These are phyloP conservation scores for Fusarium sp. DNA, from an alignment of 2,329 filamentous ascomycete species.

Conservation along the genomic window DNA sequence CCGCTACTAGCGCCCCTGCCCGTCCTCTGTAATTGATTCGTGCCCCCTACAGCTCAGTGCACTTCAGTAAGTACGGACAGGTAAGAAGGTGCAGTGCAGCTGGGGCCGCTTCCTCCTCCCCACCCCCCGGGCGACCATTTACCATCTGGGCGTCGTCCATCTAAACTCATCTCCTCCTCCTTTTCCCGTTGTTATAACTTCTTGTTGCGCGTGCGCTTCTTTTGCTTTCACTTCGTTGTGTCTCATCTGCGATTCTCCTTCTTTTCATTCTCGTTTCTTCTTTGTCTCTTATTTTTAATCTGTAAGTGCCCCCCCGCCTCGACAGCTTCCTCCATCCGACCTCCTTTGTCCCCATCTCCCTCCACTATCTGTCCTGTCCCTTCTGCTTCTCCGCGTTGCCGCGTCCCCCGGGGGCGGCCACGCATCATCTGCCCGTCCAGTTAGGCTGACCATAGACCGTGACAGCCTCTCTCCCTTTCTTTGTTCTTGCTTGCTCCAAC, in stretches of 20 bases:
- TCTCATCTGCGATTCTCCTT: conserved; percentile 34
- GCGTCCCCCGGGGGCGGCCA: conserved; percentile 8
- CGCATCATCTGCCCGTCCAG: conserved; percentile 2
- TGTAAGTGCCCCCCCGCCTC: conserved; percentile 29
- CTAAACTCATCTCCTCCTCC: conserved; percentile 38
- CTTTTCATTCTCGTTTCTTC: conserved; percentile 7
- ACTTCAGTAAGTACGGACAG: neutral
- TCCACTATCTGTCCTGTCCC: conserved; percentile 32
- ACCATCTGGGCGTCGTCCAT: conserved; percentile 18
- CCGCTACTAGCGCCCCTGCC: neutral
- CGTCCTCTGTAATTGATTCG: conserved; percentile 30
- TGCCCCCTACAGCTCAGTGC: conserved; percentile 30
- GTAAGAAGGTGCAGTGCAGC: neutral
- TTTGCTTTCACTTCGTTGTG: conserved; percentile 34
- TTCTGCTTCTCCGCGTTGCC: conserved; percentile 34
- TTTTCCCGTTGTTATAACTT: conserved; percentile 37
- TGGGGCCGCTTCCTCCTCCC: conserved; percentile 10
- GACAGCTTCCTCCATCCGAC: neutral
- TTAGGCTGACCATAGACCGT: conserved; percentile 35
- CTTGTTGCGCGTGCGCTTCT: conserved; percentile 40
- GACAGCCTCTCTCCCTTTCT: conserved; percentile 36
- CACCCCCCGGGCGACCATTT: conserved; percentile 26
- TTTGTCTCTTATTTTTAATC: conserved; percentile 30
- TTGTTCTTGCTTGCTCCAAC: conserved; percentile 25
- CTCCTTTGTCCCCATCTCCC: conserved; percentile 34